Evolutionary conservation across 2,329 filamentous ascomycete genomes (phyloP), one percentile per base, ranked within the genome.

Genomic region (Cryphonectria radicalis): DNA sequence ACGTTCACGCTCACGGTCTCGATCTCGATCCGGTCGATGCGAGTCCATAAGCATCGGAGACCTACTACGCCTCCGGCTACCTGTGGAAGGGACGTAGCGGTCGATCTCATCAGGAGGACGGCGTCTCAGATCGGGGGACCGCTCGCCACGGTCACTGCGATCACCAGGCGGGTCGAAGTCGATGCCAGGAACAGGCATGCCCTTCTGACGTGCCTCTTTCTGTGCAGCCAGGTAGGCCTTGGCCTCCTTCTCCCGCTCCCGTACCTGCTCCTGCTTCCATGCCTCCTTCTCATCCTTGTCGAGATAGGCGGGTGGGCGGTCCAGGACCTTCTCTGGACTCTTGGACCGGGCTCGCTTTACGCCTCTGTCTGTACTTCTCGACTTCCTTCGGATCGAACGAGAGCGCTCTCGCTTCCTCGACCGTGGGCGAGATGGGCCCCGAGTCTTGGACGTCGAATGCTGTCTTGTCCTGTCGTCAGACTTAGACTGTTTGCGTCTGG

Each of bases 141-240:
- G 67, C 28, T 72, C 70, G 7, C 68, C 66, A 43, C 70, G 70
- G 8, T 72, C 70, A 43, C 68, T 69, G n/a, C 70, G 79, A 35
- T 86, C 85, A 25, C 82, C 83, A 7, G 79, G 77, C 66, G 80
- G 82, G 73, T 82, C 84, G 74, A 88, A 87, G 68, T 88, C 86
- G n/a, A 88, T 81, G n/a, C 87, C 86, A 0, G 87, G 87, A 28
- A 89, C 79, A 1, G 88, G 87, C 57, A 89, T 78, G 11, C 88
- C 88, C 76, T 90, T 90, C 64, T 85, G 84, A 42, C 87, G 84
- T 43, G 89, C 88, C 74, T 90, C 88, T 73, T 87, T 86, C 75
- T 90, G 88, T 3, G 88, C 88, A 8, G 88, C 88, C 53, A 90
- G 81, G 75, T 91, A 91, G 5, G 88, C 88, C 77, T 90, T 90